phyloP scores from a whole-genome alignment of 1,284 basidiomycete genomes.

The Phellinidium pouzarii region DNA sequence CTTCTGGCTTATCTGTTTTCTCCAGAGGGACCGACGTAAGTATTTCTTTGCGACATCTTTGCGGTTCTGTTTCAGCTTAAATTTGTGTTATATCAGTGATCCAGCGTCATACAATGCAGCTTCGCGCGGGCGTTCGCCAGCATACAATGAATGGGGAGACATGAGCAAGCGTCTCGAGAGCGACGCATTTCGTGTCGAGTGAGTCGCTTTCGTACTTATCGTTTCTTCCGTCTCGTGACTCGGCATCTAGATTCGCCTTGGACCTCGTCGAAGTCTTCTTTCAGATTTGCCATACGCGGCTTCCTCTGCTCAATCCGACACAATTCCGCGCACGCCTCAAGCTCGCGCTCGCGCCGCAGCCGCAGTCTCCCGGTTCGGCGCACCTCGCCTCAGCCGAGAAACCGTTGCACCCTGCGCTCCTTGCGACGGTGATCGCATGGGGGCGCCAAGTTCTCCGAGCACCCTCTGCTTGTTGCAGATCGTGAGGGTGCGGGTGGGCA shows the following conservation, averaged over 20 bases:
- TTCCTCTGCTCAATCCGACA: conserved; percentile 73
- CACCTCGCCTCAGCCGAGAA: conserved; percentile 25
- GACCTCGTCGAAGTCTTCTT: conserved; percentile 88
- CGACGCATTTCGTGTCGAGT: conserved; percentile 71
- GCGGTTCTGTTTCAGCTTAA: neutral
- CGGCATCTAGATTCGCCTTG: conserved; percentile 60
- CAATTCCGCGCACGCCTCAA: conserved; percentile 67
- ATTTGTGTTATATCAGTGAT: conserved; percentile 12
- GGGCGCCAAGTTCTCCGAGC: conserved; percentile 89
- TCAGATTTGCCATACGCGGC: conserved; percentile 79
- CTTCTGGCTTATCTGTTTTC: conserved; percentile 66
- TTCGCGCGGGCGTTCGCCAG: conserved; percentile 5
- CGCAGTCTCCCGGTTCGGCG: conserved; percentile 10
- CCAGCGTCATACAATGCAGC: conserved; percentile 21
- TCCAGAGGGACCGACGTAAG: conserved; percentile 52
- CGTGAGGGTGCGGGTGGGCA: conserved; percentile 63
- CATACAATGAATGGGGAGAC: conserved; percentile 65
- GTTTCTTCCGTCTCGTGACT: conserved; percentile 16
- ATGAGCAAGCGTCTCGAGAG: conserved; percentile 58
- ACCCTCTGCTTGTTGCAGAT: conserved; percentile 74
- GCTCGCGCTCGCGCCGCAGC: conserved; percentile 26
- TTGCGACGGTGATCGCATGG: conserved; percentile 88
- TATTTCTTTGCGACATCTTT: conserved; percentile 19
- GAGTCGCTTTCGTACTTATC: conserved; percentile 26
- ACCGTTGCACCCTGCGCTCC: conserved; percentile 61